These are phyloP conservation scores for Kwoniella dejecticola DNA, from an alignment of 768 basidiomycete species.

Conservation along the genomic window DNA sequence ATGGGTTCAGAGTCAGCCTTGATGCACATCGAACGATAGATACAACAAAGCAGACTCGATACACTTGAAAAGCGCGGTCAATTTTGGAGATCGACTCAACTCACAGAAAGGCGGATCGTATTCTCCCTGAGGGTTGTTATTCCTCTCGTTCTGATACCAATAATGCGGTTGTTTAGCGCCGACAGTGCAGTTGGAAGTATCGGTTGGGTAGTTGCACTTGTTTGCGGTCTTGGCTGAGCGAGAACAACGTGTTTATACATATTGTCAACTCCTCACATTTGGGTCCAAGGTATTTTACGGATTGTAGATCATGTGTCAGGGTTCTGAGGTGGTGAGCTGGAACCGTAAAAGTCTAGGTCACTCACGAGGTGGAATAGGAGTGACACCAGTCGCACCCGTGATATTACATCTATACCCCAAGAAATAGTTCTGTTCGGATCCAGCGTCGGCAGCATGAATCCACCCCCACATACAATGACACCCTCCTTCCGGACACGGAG, in stretches of 20 bases:
- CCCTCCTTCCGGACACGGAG: slow-evolving; percentile 51
- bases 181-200: slow-evolving; percentile 51
- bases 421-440: slow-evolving; percentile 47
- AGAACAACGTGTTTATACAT: neutral
- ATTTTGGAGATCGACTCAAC: slow-evolving; percentile 1
- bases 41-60: too few species aligned
- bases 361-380: slow-evolving; percentile 44
- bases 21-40: too few species aligned
- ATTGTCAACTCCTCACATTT: too few species aligned
- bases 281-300: neutral
- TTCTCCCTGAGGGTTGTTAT: slow-evolving; percentile 46
- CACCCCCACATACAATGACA: slow-evolving; percentile 54
- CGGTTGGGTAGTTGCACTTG: slow-evolving; percentile 48
- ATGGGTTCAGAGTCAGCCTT: too few species aligned
- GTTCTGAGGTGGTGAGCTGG: too few species aligned
- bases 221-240: slow-evolving; percentile 46
- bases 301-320: neutral
- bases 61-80: too few species aligned
- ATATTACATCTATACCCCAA: slow-evolving; percentile 50
- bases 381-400: slow-evolving; percentile 43
- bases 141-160: slow-evolving; percentile 47
- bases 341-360: slow-evolving; percentile 8
- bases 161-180: slow-evolving; percentile 53
- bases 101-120: slow-evolving; percentile 53
- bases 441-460: slow-evolving; percentile 47